These are phyloP conservation scores for Coemansia sp. DNA, from an alignment of 192 early-diverging fungal genomes.

Conservation along the genomic window DNA sequence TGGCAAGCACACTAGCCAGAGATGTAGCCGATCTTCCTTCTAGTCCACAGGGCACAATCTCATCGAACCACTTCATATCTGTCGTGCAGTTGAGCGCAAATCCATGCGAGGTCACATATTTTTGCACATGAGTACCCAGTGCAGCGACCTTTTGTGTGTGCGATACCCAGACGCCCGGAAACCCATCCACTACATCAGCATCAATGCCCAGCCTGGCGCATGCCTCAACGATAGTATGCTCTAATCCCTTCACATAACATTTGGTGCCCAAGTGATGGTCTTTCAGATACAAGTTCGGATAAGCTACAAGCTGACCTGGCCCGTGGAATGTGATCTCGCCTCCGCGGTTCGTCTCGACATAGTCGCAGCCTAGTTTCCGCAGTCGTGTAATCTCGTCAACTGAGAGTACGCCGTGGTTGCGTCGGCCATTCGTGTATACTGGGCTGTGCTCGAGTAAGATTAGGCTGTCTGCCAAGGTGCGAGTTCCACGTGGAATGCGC, in stretches of 20 bases:
- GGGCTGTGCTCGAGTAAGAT: conserved; percentile 85
- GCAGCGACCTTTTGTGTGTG: conserved; percentile 89
- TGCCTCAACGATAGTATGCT: conserved; percentile 75
- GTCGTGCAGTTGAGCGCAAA: conserved; percentile 94
- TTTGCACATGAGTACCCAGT: conserved; percentile 86
- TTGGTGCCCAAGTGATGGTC: conserved; percentile 70
- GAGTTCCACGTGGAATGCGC: neutral
- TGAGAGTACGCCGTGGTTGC: conserved; percentile 65
- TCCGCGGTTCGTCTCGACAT: conserved; percentile 74
- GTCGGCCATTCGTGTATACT: conserved; percentile 88
- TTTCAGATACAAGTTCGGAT: conserved; percentile 85
- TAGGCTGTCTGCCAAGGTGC: conserved; percentile 54
- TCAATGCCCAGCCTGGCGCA: conserved; percentile 68
- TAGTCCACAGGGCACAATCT: conserved; percentile 92
- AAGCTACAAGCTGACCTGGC: conserved; percentile 94
- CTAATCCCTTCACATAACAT: conserved; percentile 79
- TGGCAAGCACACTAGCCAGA: conserved; percentile 39
- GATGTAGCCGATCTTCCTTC: conserved; percentile 78
- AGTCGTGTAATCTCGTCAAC: conserved; percentile 59
- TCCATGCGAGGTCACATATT: conserved; percentile 90
- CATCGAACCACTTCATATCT: conserved; percentile 84
- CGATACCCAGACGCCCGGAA: conserved; percentile 94
- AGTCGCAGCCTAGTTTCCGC: conserved; percentile 65
- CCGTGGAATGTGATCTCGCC: conserved; percentile 98
- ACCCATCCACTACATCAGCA: conserved; percentile 62